Evolutionary conservation across 2,329 filamentous ascomycete genomes (phyloP).

Genomic region (Xylariaceae sp.): DNA sequence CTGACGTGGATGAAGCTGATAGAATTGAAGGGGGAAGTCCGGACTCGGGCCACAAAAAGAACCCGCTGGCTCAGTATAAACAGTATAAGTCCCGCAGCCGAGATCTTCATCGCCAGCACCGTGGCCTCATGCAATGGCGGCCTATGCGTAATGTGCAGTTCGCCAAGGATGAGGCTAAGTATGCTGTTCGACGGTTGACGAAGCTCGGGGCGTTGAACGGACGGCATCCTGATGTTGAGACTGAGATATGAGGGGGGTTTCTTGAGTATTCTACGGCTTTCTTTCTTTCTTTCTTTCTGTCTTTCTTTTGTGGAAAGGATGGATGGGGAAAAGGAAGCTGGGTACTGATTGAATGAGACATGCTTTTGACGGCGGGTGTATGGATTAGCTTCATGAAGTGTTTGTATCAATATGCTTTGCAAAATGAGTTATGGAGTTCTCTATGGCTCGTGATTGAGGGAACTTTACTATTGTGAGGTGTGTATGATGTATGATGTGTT

Average conservation of each 20-base stretch:
- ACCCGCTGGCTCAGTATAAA: slow-evolving; percentile 53
- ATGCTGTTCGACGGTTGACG: slow-evolving; percentile 68
- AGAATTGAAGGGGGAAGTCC: slow-evolving; percentile 18
- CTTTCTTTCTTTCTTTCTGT: neutral
- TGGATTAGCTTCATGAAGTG: neutral
- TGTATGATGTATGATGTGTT: neutral
- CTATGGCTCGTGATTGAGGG: too few relatives aligned
- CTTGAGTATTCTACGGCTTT: neutral
- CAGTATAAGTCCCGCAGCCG: slow-evolving; percentile 63
- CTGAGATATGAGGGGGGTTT: slow-evolving; percentile 46
- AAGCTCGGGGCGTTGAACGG: slow-evolving; percentile 73
- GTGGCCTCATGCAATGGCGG: slow-evolving; percentile 92
- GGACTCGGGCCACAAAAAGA: slow-evolving; percentile 39
- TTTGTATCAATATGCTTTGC: slow-evolving; percentile 13
- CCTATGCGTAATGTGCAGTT: slow-evolving; percentile 82
- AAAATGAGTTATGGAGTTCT: slow-evolving; percentile 20
- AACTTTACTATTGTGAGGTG: too few relatives aligned
- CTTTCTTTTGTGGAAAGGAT: too few relatives aligned
- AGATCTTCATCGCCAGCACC: slow-evolving; percentile 76
- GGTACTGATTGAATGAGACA: neutral
- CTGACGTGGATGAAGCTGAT: slow-evolving; percentile 12
- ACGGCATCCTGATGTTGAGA: slow-evolving; percentile 83
- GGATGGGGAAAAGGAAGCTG: neutral
- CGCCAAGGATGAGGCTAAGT: slow-evolving; percentile 80
- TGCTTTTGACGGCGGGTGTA: neutral